A percentile compares a stretch with the other conserved stretches of the same genome.
Conservation (phyloP, 2,329 filamentous ascomycete genomes). For the Simplicillium aogashimaense region DNA sequence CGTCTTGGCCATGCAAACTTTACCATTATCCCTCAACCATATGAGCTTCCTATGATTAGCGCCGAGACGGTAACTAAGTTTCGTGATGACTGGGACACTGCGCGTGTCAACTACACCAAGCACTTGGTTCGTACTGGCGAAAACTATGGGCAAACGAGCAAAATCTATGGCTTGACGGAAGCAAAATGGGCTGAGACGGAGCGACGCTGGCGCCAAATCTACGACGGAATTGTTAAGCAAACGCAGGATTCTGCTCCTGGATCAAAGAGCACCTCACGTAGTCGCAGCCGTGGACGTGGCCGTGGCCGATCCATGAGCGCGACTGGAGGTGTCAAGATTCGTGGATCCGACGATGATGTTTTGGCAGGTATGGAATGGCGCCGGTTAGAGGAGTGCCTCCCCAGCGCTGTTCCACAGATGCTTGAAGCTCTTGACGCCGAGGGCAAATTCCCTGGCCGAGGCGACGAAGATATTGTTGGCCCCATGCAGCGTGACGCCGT, state of each 20-base stretch:
- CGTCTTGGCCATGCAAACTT: constrained; percentile 90
- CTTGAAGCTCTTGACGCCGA: constrained; percentile 58
- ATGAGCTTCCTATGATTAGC: constrained; percentile 55
- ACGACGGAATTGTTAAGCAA: constrained; percentile 53
- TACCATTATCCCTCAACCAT: constrained; percentile 74
- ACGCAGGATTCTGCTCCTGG: constrained; percentile 24
- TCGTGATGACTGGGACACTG: constrained; percentile 71
- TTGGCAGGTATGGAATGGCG: constrained; percentile 33
- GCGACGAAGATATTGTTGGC: constrained; percentile 87
- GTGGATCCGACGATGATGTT: constrained; percentile 24
- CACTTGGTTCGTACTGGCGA: constrained; percentile 81
- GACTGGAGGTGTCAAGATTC: constrained; percentile 25
- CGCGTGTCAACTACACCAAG: constrained; percentile 78
- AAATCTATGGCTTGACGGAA: constrained; percentile 76
- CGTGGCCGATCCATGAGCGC: constrained; percentile 28
- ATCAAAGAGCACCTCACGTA: constrained; percentile 20
- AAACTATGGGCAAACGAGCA: constrained; percentile 83
- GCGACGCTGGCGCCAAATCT: constrained; percentile 58
- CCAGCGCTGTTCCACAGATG: constrained; percentile 58
- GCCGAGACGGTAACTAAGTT: constrained; percentile 50
- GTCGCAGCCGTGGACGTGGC: constrained; percentile 27
- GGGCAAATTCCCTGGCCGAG: constrained; percentile 80
- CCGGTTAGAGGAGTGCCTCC: constrained; percentile 42
- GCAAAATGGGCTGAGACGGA: constrained; percentile 83
- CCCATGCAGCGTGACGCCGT: constrained; percentile 64